These are phyloP conservation scores for Aspergillus cejpii DNA, from an alignment of 2,329 filamentous ascomycete genomes.

Conservation along the genomic window DNA sequence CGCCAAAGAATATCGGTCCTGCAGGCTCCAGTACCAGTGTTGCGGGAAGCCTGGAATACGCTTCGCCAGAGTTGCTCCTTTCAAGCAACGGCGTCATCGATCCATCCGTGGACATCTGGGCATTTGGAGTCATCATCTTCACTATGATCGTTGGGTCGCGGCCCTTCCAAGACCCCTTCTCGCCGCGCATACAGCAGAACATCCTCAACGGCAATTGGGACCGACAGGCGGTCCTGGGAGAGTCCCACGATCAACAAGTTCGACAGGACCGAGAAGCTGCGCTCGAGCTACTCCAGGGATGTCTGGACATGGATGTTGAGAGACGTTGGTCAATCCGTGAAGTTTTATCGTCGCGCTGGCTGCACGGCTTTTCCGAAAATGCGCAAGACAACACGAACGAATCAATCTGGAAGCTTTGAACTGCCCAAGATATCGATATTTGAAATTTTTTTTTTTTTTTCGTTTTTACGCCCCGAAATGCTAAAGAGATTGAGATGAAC, in stretches of 20 bases:
- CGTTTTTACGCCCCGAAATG: background rate
- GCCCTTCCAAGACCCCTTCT: conserved; percentile 56
- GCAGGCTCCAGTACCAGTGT: conserved; percentile 52
- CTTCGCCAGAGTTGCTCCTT: conserved; percentile 43
- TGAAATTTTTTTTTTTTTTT: no score
- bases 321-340: conserved; percentile 53
- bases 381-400: conserved; percentile 28
- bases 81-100: conserved; percentile 38
- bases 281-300: conserved; percentile 53
- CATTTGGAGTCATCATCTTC: conserved; percentile 58
- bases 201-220: conserved; percentile 58
- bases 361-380: conserved; percentile 39
- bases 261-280: conserved; percentile 45
- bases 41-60: conserved; percentile 55
- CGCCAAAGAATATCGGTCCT: conserved; percentile 48
- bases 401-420: conserved; percentile 35
- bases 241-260: conserved; percentile 32
- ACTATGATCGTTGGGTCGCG: conserved; percentile 55
- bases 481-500: background rate
- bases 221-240: conserved; percentile 43
- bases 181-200: conserved; percentile 52
- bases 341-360: conserved; percentile 51
- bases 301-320: conserved; percentile 51
- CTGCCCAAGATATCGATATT: conserved; percentile 2
- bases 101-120: conserved; percentile 59